Percentiles rank a stretch among this genome's conserved stretches.
Conservation (phyloP, 2,329 filamentous ascomycete species). For the Fusarium musae region DNA sequence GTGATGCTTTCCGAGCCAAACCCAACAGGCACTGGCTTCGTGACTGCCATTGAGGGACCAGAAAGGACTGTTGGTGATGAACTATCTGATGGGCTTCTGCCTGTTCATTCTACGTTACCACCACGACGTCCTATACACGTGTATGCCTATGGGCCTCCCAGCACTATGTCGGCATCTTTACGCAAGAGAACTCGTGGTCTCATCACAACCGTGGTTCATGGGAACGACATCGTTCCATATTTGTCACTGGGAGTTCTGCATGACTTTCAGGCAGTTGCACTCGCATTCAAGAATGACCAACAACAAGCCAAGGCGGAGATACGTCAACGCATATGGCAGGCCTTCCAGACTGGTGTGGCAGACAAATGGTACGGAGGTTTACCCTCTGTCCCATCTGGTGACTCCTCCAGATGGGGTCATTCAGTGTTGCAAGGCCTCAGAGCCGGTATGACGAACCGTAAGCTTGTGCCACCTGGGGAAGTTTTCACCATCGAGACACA, state of each 20-base stretch:
- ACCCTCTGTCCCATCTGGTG: constrained; percentile 52
- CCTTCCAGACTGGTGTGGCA: constrained; percentile 69
- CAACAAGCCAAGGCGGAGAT: constrained; percentile 74
- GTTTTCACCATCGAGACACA: constrained; percentile 78
- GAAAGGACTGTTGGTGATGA: constrained; percentile 53
- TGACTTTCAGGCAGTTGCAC: constrained; percentile 77
- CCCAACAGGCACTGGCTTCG: constrained; percentile 65
- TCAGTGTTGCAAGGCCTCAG: constrained; percentile 73
- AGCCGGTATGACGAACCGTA: constrained; percentile 73
- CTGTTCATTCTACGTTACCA: constrained; percentile 65
- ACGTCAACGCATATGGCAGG: constrained; percentile 72
- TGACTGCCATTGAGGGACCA: constrained; percentile 66
- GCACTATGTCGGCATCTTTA: constrained; percentile 76
- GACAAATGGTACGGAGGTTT: constrained; percentile 69
- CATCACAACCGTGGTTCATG: constrained; percentile 79
- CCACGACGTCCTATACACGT: constrained; percentile 78
- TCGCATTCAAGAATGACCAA: constrained; percentile 79
- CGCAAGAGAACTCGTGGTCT: constrained; percentile 77
- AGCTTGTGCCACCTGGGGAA: constrained; percentile 80
- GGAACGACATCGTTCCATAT: constrained; percentile 77
- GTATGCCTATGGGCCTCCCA: constrained; percentile 80
- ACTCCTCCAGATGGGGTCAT: constrained; percentile 76
- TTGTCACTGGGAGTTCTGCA: constrained; percentile 79
- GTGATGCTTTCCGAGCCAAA: constrained; percentile 76
- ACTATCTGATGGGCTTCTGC: constrained; percentile 40